phyloP scores from a whole-genome alignment of 176 grass and related monocot genomes.

The Phragmites australis region DNA sequence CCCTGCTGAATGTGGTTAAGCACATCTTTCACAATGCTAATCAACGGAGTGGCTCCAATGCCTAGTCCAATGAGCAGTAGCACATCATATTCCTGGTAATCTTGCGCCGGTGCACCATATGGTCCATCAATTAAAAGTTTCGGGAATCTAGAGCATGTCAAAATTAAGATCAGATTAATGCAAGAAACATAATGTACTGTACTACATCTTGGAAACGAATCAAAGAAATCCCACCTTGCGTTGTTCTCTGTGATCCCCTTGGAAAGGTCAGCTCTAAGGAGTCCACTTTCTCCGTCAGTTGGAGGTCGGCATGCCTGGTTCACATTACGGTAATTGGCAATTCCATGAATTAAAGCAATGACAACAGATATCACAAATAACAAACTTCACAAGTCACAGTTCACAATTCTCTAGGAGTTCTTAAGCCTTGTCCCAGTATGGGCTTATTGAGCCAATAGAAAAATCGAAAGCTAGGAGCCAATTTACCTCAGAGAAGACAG shows the following conservation, averaged over 20 bases:
- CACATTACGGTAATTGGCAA: constrained; percentile 6
- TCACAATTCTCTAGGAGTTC: not conserved
- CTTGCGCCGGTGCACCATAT: constrained; percentile 91
- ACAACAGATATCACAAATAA: not conserved
- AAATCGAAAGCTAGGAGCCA: constrained; percentile 6
- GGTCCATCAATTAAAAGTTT: constrained; percentile 80
- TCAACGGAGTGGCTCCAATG: constrained; percentile 94
- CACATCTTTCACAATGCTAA: constrained; percentile 95
- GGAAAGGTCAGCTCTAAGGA: constrained; percentile 78
- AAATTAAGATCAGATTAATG: not conserved
- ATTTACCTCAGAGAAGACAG: constrained; percentile 83
- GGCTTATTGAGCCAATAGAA: not conserved
- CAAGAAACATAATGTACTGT: not conserved
- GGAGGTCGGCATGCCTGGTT: constrained; percentile 72
- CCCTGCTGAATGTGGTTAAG: constrained; percentile 76
- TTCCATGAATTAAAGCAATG: constrained; percentile 10
- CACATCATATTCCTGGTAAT: constrained; percentile 86
- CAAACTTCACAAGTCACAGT: not conserved
- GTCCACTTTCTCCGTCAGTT: constrained; percentile 68
- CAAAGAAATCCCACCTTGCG: constrained; percentile 38
- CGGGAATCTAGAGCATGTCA: constrained; percentile 62
- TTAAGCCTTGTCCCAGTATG: not conserved
- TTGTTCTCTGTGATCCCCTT: constrained; percentile 39
- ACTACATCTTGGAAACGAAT: not conserved
- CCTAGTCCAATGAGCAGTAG: constrained; percentile 83